Evolutionary conservation across 768 basidiomycete species (phyloP), one percentile per base, ranked within the genome.

Genomic region (Calocybe indica): DNA sequence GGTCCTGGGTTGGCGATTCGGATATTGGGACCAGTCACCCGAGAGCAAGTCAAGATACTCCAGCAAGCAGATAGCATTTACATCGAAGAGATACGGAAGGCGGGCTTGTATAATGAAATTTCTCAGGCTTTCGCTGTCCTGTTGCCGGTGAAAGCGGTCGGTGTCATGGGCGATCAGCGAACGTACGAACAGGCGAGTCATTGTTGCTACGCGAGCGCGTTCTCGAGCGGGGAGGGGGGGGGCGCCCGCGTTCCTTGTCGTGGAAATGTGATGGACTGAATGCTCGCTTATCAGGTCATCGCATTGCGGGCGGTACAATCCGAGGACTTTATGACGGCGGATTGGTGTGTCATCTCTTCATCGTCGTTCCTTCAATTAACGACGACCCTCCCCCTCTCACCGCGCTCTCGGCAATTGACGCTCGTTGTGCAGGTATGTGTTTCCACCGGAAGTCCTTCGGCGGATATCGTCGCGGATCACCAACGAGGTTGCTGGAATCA

Each of bases 311-410:
- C 96, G 2, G 95, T 98, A 7, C 86, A 90, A 62, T 85, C 93
- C n/a, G 95, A 97, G 62, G 96, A 99, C 65, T 99, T 99, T 62
- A 99, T 99, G 96, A 99, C 96, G 10, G 96, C 96, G 33, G 95
- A 98, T 64, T 98, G 95, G 95, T 92, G 60, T 37, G 79, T 49
- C 40, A 45, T 51, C 46, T 49, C 51, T 46, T 35, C 11, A 35
- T 40, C 37, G 43, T 37, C 32, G 10, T 22, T 47, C 47, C 28
- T 12, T 39, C 14, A 45, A 28, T 40, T 15, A n/a, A 35, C 8
- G 22, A 22, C 22, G 22, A 22, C 22, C 22, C 22, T 22, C 22
- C 22, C 22, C 34, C 28, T 49, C 40, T 35, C 13, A n/a, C 22
- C 22, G 22, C 22, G 22, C 22, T 22, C 22, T 22, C 22, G 22